Base-by-base conservation (phyloP, 169 alveolate species). In the Amoebophrya sp. region DNA sequence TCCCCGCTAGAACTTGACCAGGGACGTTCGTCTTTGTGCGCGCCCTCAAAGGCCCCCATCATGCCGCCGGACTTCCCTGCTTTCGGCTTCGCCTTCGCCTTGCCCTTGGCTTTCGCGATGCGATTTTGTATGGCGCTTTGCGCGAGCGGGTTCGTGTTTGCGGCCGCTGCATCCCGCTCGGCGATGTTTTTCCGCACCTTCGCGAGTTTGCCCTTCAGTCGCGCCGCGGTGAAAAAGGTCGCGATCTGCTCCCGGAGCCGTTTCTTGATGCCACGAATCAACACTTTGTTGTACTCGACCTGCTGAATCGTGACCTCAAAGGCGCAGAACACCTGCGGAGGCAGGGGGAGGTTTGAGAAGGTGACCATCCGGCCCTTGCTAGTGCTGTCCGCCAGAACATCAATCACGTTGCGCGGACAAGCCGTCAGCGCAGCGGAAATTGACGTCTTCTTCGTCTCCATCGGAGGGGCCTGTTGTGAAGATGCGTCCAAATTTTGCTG, bases 391-490 rank as follows among this genome's bases (percentile, higher is more conserved):
- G 83, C 29, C 39, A 66, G 35, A 2, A 66, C 39, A 3, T 66
- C 83, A 18, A 66, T n/a, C 2, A 66, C 83, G 83, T 66, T 7
- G 83, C 83, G 83, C 83, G 83, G 83, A 66, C 83, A 66, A 0
- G 0, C 10, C 1, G 83, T 18, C 66, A 47, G 66, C 66, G 18
- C 29, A 47, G n/a, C n/a, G n/a, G n/a, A n/a, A n/a, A n/a, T n/a
- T n/a, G n/a, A n/a, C n/a, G n/a, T n/a, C n/a, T n/a, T n/a, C n/a
- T n/a, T n/a, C n/a, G n/a, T n/a, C n/a, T n/a, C n/a, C n/a, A n/a
- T n/a, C n/a, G n/a, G n/a, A n/a, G n/a, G n/a, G n/a, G n/a, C n/a
- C n/a, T n/a, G n/a, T n/a, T n/a, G n/a, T n/a, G n/a, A n/a, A n/a
- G n/a, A n/a, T n/a, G n/a, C n/a, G n/a, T n/a, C n/a, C n/a, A n/a